These are phyloP conservation scores for Zizania latifolia DNA, from an alignment of 176 grass and related monocot species.

Conservation along the genomic window DNA sequence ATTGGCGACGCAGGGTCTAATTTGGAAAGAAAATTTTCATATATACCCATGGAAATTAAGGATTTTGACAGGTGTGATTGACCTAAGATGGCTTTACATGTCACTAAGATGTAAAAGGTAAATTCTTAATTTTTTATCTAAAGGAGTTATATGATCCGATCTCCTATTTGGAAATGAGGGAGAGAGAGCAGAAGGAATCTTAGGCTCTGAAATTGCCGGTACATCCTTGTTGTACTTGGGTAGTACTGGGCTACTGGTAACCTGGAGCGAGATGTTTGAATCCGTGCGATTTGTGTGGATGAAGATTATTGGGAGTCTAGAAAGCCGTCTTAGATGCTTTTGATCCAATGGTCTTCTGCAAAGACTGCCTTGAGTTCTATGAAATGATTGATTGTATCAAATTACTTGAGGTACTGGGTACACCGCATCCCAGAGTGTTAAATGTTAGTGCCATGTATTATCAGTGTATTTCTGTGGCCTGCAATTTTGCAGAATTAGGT, in stretches of 20 bases:
- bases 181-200: neutral
- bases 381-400: slow-evolving; percentile 5
- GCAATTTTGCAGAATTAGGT: neutral
- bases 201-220: neutral
- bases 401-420: neutral
- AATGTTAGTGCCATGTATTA: neutral
- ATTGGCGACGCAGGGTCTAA: neutral
- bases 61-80: no score
- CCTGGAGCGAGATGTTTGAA: neutral
- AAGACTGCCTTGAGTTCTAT: neutral
- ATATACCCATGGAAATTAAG: no score
- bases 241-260: neutral
- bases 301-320: neutral
- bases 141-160: no score
- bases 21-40: no score
- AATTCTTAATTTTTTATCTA: no score
- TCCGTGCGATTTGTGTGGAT: slow-evolving; percentile 23
- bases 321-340: slow-evolving; percentile 19
- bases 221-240: slow-evolving; percentile 18
- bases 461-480: neutral
- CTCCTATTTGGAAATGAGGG: no score
- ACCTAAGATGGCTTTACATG: no score
- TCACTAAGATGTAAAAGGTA: no score
- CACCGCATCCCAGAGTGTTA: neutral
- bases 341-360: neutral